Evolutionary conservation across 1,139 yeast species (phyloP).

Genomic region (Kodamaea ohmeri): DNA sequence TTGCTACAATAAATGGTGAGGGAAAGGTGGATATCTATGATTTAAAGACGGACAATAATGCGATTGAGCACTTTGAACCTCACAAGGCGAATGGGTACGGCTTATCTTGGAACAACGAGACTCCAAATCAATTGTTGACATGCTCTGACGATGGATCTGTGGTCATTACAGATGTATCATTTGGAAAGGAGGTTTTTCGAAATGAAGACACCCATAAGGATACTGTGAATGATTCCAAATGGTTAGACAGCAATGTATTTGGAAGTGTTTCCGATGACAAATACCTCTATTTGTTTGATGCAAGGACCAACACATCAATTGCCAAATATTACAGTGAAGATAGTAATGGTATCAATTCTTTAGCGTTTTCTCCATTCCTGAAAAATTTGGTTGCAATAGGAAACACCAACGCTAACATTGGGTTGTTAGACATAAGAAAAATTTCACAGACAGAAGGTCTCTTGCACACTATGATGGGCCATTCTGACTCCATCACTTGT

Average conservation of each 20-base stretch:
- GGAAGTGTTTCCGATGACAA: conserved; percentile 75
- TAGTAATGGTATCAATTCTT: conserved; percentile 53
- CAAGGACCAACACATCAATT: conserved; percentile 30
- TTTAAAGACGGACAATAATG: conserved; percentile 27
- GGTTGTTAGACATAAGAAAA: conserved; percentile 58
- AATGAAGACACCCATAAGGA: conserved; percentile 41
- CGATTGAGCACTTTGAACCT: conserved; percentile 39
- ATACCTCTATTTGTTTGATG: conserved; percentile 42
- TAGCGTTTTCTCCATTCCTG: conserved; percentile 65
- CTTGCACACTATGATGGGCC: conserved; percentile 76
- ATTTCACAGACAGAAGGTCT: conserved; percentile 29
- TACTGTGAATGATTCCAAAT: conserved; percentile 71
- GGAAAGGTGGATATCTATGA: conserved; percentile 76
- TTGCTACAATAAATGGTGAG: conserved; percentile 75
- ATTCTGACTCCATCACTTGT: conserved; percentile 64
- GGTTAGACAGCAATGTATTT: conserved; percentile 54
- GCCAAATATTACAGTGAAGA: conserved; percentile 30
- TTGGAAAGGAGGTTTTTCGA: conserved; percentile 21
- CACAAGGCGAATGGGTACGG: conserved; percentile 74
- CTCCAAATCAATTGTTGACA: conserved; percentile 51
- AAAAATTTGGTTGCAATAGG: conserved; percentile 62
- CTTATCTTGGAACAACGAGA: conserved; percentile 55
- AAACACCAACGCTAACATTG: conserved; percentile 64
- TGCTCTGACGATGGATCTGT: conserved; percentile 64
- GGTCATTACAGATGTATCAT: conserved; percentile 53